These are phyloP conservation scores for Pseudoturritis turrita DNA, from an alignment of 345 rosid species.

Conservation along the genomic window DNA sequence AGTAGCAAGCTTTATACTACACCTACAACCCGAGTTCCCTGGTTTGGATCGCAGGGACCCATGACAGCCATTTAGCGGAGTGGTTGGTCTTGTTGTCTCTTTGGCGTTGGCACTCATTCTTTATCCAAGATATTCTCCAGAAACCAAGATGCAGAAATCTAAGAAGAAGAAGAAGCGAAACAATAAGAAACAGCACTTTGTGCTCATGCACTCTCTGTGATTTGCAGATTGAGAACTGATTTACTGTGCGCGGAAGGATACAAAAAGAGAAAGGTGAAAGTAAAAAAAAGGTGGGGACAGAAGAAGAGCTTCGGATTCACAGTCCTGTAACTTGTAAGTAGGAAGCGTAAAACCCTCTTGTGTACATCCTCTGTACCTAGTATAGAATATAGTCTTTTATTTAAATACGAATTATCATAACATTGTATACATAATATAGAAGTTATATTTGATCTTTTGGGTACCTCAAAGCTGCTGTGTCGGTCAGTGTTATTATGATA, in stretches of 20 bases:
- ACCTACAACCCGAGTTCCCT: conserved; percentile 41
- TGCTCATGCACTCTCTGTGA: conserved; percentile 1
- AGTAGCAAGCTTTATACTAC: conserved; percentile 55
- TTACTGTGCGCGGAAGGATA: not conserved
- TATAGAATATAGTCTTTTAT: too few species aligned
- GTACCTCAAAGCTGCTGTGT: not conserved
- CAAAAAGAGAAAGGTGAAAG: not conserved
- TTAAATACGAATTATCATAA: not conserved
- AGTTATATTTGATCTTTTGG: conserved; percentile 4
- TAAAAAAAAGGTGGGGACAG: too few species aligned
- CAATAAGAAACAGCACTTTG: not conserved
- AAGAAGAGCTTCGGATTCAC: too few species aligned
- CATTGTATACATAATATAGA: too few species aligned
- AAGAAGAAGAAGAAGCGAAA: conserved; percentile 1
- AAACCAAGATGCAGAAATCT: conserved; percentile 15
- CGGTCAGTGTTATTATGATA: too few species aligned
- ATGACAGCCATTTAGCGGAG: conserved; percentile 76
- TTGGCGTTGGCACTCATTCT: conserved; percentile 47
- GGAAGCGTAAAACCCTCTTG: too few species aligned
- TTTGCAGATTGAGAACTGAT: not conserved
- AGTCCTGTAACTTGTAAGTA: too few species aligned
- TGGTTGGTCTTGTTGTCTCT: conserved; percentile 60
- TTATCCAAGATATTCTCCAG: conserved; percentile 48
- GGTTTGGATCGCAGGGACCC: conserved; percentile 65
- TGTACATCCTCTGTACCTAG: too few species aligned